A percentile compares a stretch with the other conserved stretches of the same genome.
These are phyloP conservation scores for Phytophthora ramorum DNA, from an alignment of 352 stramenopile species.

Conservation along the genomic window DNA sequence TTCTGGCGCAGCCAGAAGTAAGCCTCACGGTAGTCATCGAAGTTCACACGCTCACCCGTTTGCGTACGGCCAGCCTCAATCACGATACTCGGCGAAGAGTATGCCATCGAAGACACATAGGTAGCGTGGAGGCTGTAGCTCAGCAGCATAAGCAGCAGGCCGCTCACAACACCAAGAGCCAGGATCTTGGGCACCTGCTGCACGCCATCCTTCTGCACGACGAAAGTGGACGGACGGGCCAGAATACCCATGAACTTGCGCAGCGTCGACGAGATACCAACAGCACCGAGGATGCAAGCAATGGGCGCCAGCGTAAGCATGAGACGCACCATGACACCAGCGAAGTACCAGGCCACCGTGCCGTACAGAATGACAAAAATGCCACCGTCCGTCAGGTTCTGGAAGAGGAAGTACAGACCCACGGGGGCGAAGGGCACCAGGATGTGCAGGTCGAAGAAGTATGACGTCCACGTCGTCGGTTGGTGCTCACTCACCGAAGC, in stretches of 20 bases:
- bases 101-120: slow-evolving; percentile 92
- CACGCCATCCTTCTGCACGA: slow-evolving; percentile 58
- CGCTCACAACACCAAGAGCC: slow-evolving; percentile 60
- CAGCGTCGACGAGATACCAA: slow-evolving; percentile 83
- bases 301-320: slow-evolving; percentile 94
- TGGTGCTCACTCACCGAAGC: slow-evolving; percentile 94
- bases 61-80: slow-evolving; percentile 83
- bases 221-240: slow-evolving; percentile 58
- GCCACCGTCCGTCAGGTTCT: slow-evolving; percentile 86
- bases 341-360: slow-evolving; percentile 93
- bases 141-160: slow-evolving; percentile 75
- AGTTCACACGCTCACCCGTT: slow-evolving; percentile 86
- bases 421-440: slow-evolving; percentile 92
- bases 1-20: slow-evolving; percentile 93
- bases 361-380: slow-evolving; percentile 95
- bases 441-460: slow-evolving; percentile 94
- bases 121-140: slow-evolving; percentile 91
- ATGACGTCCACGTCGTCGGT: slow-evolving; percentile 94
- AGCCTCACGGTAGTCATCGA: slow-evolving; percentile 98
- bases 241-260: slow-evolving; percentile 85
- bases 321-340: slow-evolving; percentile 93
- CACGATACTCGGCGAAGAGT: slow-evolving; percentile 93
- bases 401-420: slow-evolving; percentile 92
- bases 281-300: slow-evolving; percentile 91
- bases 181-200: slow-evolving; percentile 73